Base-by-base conservation (phyloP, 371 early-diverging fungal species). In the Actinomortierella wolfii region DNA sequence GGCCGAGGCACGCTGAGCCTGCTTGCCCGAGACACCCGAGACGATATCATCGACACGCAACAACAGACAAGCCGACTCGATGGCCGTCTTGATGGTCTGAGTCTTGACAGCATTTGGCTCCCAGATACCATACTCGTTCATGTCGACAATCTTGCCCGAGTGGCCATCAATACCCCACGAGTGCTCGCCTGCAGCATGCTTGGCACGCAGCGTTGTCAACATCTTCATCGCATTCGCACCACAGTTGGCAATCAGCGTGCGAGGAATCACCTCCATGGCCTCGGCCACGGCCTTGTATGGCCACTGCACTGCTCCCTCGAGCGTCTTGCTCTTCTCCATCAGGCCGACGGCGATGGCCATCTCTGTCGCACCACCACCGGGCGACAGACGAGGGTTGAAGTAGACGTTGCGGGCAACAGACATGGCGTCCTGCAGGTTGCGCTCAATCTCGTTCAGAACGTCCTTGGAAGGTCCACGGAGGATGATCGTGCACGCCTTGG, bases 341-440 rank as follows among this genome's bases (percentile, higher is more conserved):
- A 99, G 82, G 60, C 86, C 83, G 41, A 95, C 95, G 49, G 93
- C 83, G 18, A 99, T 80, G n/a, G 97, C 97, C 98, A 99, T 99
- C 80, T 99, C 99, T 11, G 97, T 96, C n/a, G 99, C 99, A 57
- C 99, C 99, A 66, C 99, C 99, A 49, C 99, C 99, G 17, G 99
- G 99, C 29, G 94, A 89, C 46, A 99, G 81, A 53, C 83, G 86
- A 43, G 98, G 96, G 81, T 91, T 91, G 71, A 95, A 94, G 79
- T 96, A 89, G 29, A 99, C 94, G 79, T 99, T 99, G 67, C 98
- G 96, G 17, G 99, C 99, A 46, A 99, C 99, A 57, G 89, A 89
- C 93, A 99, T 94, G 68, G 99, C 99, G 82, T 99, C 99, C 78
- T 97, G 95, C 73, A 99, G 84, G 81, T 99, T 99, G 66, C 99